phyloP scores from a whole-genome alignment of 2,329 filamentous ascomycete species.

The Cyanodermella asteris region DNA sequence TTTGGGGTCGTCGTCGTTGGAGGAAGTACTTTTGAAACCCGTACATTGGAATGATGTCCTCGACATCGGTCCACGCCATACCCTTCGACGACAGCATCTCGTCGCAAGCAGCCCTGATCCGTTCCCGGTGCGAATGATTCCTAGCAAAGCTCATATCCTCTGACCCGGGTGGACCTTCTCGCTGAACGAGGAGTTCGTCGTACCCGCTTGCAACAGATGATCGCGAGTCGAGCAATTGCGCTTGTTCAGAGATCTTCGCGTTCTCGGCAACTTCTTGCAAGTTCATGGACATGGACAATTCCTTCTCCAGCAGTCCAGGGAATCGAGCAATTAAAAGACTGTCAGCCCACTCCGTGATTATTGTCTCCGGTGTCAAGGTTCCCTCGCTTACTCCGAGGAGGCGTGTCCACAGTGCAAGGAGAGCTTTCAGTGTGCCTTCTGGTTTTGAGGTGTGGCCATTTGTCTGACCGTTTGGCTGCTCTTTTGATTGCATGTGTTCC shows the following conservation, averaged over 20 bases:
- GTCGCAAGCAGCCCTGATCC: not conserved
- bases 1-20: too few relatives aligned
- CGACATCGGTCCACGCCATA: constrained; percentile 1
- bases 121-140: not conserved
- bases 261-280: constrained; percentile 5
- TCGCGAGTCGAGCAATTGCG: constrained; percentile 2
- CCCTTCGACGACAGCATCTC: constrained; percentile 3
- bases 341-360: constrained; percentile 6
- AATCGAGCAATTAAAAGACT: constrained; percentile 4
- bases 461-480: constrained; percentile 5
- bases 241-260: constrained; percentile 4
- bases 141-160: too few relatives aligned
- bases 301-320: constrained; percentile 2
- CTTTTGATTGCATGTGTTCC: constrained; percentile 7
- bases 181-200: not conserved
- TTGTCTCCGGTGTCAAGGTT: too few relatives aligned
- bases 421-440: too few relatives aligned
- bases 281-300: constrained; percentile 1
- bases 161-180: too few relatives aligned
- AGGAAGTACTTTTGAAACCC: too few relatives aligned
- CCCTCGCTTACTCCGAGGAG: too few relatives aligned
- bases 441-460: too few relatives aligned
- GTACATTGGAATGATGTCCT: constrained; percentile 2
- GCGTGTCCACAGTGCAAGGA: too few relatives aligned
- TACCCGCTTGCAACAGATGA: constrained; percentile 1